Conservation (phyloP, 2,329 filamentous ascomycete species). For the Talaromyces amestolkiae region DNA sequence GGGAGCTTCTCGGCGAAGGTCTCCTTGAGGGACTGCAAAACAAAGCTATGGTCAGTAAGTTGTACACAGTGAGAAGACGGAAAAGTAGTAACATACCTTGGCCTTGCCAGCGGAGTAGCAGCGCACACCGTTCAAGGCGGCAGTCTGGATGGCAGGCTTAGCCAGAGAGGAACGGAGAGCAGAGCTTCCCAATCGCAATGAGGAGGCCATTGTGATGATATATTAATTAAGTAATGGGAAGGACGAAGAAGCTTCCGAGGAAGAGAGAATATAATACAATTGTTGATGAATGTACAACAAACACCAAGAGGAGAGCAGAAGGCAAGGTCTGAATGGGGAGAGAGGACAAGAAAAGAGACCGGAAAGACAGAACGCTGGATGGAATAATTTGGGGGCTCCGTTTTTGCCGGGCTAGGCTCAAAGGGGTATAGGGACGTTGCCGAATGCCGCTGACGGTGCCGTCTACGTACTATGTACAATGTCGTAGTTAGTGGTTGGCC, state of each 20-base stretch:
- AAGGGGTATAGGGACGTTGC: constrained; percentile 5
- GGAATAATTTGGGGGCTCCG: constrained; percentile 10
- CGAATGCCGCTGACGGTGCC: constrained; percentile 9
- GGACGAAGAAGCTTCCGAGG: constrained; percentile 22
- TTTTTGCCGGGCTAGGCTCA: constrained; percentile 11
- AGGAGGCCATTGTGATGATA: constrained; percentile 69
- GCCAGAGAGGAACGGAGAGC: constrained; percentile 73
- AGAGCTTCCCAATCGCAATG: constrained; percentile 76
- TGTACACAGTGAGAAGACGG: not conserved
- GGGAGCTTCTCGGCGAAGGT: constrained; percentile 95
- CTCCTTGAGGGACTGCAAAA: constrained; percentile 83
- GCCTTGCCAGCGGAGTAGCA: constrained; percentile 87
- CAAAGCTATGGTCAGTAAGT: constrained; percentile 16
- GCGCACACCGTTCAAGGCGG: constrained; percentile 77
- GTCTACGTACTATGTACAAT: not conserved
- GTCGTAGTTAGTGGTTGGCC: not conserved
- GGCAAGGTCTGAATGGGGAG: constrained; percentile 16
- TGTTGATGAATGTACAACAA: constrained; percentile 14
- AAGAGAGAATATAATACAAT: constrained; percentile 17
- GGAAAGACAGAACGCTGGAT: constrained; percentile 22
- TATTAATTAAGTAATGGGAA: constrained; percentile 29
- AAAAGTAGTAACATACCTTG: constrained; percentile 58
- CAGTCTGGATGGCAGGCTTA: constrained; percentile 65
- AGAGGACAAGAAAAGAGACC: constrained; percentile 33
- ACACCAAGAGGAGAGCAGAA: not conserved